These are phyloP conservation scores for Dalechampia spathulata DNA, from an alignment of 441 rosid species.

Conservation along the genomic window DNA sequence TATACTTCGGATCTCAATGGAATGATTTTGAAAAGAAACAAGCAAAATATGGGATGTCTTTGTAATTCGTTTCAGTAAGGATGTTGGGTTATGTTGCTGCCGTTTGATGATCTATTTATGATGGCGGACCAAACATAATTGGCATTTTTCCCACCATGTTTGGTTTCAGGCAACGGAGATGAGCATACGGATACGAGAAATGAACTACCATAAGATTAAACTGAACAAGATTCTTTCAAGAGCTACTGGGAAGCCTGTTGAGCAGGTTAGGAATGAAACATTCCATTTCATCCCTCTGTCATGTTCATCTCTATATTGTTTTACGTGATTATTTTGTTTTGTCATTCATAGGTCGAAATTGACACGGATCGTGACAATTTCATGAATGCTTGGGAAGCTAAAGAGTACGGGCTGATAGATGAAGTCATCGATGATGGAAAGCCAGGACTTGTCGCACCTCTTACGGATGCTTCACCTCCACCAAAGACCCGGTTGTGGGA, in stretches of 20 bases:
- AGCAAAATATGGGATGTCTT: too few species aligned
- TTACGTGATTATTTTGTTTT: not conserved
- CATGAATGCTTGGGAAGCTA: slow-evolving; percentile 89
- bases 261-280: slow-evolving; percentile 35
- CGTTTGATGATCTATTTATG: not conserved
- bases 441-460: slow-evolving; percentile 77
- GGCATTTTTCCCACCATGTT: slow-evolving; percentile 15
- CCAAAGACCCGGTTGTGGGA: slow-evolving; percentile 69
- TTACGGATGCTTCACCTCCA: slow-evolving; percentile 54
- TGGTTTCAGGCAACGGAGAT: slow-evolving; percentile 61
- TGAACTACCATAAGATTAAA: slow-evolving; percentile 68
- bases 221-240: slow-evolving; percentile 76
- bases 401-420: slow-evolving; percentile 77
- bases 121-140: too few species aligned
- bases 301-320: not conserved
- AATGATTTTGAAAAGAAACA: too few species aligned
- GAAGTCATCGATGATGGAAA: slow-evolving; percentile 77
- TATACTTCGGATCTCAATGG: too few species aligned
- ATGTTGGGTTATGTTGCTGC: not conserved
- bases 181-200: slow-evolving; percentile 68
- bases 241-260: slow-evolving; percentile 59
- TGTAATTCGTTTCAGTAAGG: not conserved
- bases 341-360: slow-evolving; percentile 45
- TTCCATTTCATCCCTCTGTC: not conserved
- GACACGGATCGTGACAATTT: slow-evolving; percentile 79